Conservation (phyloP, 345 rosid genomes). For the Rhizophora apiculata region DNA sequence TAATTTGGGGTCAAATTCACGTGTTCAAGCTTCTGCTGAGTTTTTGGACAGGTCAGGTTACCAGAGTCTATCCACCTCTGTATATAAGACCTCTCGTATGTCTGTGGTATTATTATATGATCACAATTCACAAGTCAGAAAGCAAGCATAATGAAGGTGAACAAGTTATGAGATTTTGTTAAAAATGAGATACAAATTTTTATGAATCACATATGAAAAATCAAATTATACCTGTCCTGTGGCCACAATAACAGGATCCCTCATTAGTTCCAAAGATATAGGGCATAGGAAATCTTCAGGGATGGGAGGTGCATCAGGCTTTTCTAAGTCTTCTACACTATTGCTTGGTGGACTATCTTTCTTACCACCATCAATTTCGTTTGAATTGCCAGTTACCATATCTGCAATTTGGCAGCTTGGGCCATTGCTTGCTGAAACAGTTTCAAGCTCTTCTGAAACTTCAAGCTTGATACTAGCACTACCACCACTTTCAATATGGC, state of each 20-base stretch:
- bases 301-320: conserved; percentile 46
- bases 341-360: conserved; percentile 39
- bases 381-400: conserved; percentile 20
- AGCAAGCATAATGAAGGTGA: background rate
- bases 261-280: conserved; percentile 86
- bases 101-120: conserved; percentile 44
- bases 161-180: background rate
- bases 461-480: conserved; percentile 22
- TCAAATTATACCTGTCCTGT: conserved; percentile 76
- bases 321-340: conserved; percentile 51
- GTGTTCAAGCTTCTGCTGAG: conserved; percentile 85
- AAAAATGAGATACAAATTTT: too few relatives aligned
- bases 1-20: conserved; percentile 82
- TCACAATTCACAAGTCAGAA: too few relatives aligned
- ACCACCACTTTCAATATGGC: conserved; percentile 25
- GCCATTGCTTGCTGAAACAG: conserved; percentile 10
- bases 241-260: conserved; percentile 91
- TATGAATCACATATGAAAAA: background rate
- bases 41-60: conserved; percentile 86
- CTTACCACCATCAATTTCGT: conserved; percentile 34
- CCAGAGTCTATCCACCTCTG: conserved; percentile 97
- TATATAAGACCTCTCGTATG: conserved; percentile 90
- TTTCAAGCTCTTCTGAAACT: conserved; percentile 28
- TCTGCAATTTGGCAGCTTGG: conserved; percentile 6
- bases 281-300: conserved; percentile 91